Percentiles rank a stretch among this genome's conserved stretches.
phyloP scores from a whole-genome alignment of 805 yeast genomes.

The Saccharomycopsis fodiens region DNA sequence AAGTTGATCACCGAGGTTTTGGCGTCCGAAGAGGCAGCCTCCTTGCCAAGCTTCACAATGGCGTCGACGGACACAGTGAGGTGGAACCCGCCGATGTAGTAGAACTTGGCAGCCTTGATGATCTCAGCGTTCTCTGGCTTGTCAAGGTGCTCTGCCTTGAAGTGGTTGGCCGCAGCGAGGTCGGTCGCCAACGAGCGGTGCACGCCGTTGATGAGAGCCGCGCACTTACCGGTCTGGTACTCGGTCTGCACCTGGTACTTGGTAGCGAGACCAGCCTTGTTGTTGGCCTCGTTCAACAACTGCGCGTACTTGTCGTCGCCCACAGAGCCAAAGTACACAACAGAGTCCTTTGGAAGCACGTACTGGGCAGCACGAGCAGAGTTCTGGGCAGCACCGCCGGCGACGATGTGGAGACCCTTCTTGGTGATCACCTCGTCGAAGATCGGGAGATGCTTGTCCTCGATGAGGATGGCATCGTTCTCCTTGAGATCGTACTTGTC shows the following conservation, averaged over 20 bases:
- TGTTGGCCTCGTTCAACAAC: constrained; percentile 74
- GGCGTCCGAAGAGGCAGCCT: constrained; percentile 71
- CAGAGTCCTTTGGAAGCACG: constrained; percentile 71
- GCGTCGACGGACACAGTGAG: constrained; percentile 97
- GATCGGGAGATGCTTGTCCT: constrained; percentile 78
- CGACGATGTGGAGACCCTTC: constrained; percentile 62
- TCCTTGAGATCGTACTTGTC: constrained; percentile 78
- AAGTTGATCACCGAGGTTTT: constrained; percentile 78
- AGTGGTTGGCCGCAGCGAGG: constrained; percentile 96
- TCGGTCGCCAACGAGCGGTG: constrained; percentile 94
- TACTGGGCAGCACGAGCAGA: constrained; percentile 98
- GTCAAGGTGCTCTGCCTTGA: constrained; percentile 81
- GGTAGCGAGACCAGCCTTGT: constrained; percentile 80
- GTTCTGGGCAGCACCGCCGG: constrained; percentile 99
- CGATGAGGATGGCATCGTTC: constrained; percentile 88
- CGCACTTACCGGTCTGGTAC: constrained; percentile 93
- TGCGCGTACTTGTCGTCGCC: constrained; percentile 88
- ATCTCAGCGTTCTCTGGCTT: constrained; percentile 82
- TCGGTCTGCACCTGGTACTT: constrained; percentile 74
- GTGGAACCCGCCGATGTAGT: constrained; percentile 98
- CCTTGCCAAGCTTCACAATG: constrained; percentile 79
- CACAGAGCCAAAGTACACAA: constrained; percentile 92
- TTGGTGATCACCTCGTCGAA: constrained; percentile 66
- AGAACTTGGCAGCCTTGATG: constrained; percentile 74
- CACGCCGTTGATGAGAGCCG: constrained; percentile 82